Base-by-base conservation (phyloP, 2,329 filamentous ascomycete species). In the Leptographium galeiforme region DNA sequence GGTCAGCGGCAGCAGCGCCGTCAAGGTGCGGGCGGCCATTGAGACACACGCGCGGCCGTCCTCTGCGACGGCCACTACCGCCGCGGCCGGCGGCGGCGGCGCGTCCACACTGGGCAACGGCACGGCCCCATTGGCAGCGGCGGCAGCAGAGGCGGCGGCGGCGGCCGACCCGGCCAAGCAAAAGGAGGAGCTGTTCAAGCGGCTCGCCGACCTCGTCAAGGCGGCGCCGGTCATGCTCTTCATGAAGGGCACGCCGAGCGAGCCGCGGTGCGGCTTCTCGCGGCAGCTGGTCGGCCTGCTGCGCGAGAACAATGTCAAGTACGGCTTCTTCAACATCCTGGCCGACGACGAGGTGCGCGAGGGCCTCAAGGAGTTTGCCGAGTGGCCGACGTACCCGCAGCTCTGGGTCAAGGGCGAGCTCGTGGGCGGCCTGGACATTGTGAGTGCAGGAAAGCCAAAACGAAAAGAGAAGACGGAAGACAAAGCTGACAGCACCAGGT, bases 211-310 rank as follows among this genome's bases (percentile, higher is more conserved):
- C 61, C 77, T 98, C 39, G 91, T 97, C 60, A 95, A 91, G 72
- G 93, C 93, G 6, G 91, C 93, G 36, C 89, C 90, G 0, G 90
- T 98, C 36, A 98, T 98, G 93, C 75, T 98, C 33, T 98, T 98
- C 76, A 98, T 98, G 93, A 98, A 98, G 75, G 93, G 93, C 56
- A 97, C 93, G 1, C 93, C 93, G 55, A 90, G 96, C 72, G 88
- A 82, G 57, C 93, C 93, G 19, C 90, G 96, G 70, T 98, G 93
- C 71, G 93, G 93, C 2, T 98, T 98, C 71, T 95, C 88, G 60
- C 76, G 91, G 60, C 89, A 96, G 71, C 73, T 95, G 46, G 93
- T 98, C 45, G 82, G 75, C 32, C 79, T 98, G 48, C 71, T 98
- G 62, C 80, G 93, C 51, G 91, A 97, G 70, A 84, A 89, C 65